Conservation (phyloP, 345 rosid species). For the Dipteronia sinensis region DNA sequence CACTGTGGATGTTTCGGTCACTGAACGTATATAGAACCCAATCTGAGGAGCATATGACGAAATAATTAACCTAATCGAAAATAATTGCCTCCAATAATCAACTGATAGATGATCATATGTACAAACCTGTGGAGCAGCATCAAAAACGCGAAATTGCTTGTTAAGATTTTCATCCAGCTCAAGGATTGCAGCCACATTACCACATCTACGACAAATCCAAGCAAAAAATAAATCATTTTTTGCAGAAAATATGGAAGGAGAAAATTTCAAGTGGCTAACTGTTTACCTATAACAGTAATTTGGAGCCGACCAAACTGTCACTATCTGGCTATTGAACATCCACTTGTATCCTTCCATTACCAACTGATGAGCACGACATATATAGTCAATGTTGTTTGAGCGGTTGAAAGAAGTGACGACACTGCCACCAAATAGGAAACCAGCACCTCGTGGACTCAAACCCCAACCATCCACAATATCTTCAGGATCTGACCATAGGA, state of each 20-base stretch:
- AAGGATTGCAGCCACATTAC: conserved; percentile 93
- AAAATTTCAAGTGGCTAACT: neutral
- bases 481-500: conserved; percentile 99
- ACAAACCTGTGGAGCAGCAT: conserved; percentile 91
- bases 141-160: conserved; percentile 84
- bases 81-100: neutral
- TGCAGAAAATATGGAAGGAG: conserved; percentile 7
- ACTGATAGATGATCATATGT: conserved; percentile 3
- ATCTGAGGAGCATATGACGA: too few species aligned
- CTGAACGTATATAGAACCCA: too few species aligned
- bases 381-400: conserved; percentile 81
- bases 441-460: conserved; percentile 97
- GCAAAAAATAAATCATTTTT: conserved; percentile 4
- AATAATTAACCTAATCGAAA: too few species aligned
- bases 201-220: conserved; percentile 64
- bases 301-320: conserved; percentile 99
- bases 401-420: conserved; percentile 90
- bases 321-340: conserved; percentile 94
- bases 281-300: conserved; percentile 95
- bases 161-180: conserved; percentile 87
- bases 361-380: conserved; percentile 94
- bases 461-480: conserved; percentile 98
- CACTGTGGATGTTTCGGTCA: too few species aligned
- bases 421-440: conserved; percentile 87
- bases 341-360: conserved; percentile 99